A percentile compares a stretch with the other conserved stretches of the same genome.
Conservation (phyloP, 2,329 filamentous ascomycete species). For the Talaromyces funiculosus region DNA sequence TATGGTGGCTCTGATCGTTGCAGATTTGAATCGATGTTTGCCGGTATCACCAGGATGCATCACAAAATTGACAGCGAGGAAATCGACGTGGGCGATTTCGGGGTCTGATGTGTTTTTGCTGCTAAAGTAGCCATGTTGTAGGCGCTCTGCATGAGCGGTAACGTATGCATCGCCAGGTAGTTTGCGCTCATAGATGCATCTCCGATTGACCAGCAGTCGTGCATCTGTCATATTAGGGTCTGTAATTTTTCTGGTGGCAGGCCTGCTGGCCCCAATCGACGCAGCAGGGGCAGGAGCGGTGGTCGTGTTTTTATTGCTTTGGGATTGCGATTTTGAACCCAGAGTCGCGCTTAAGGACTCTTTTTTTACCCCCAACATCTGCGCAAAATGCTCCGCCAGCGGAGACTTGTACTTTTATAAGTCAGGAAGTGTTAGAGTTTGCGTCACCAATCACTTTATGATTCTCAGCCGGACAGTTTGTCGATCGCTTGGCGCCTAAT, state of each 20-base stretch:
- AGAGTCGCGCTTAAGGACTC: neutral
- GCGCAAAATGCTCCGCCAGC: slow-evolving; percentile 1
- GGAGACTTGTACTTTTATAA: neutral
- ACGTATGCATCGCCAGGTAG: slow-evolving; percentile 46
- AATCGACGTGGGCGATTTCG: slow-evolving; percentile 42
- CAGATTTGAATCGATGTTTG: slow-evolving; percentile 45
- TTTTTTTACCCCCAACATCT: slow-evolving; percentile 2
- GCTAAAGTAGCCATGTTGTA: slow-evolving; percentile 47
- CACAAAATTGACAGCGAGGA: slow-evolving; percentile 47
- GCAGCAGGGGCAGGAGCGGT: neutral
- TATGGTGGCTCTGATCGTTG: slow-evolving; percentile 39
- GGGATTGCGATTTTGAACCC: slow-evolving; percentile 1
- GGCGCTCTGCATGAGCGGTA: slow-evolving; percentile 46
- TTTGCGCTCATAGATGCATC: slow-evolving; percentile 46
- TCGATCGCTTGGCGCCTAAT: slow-evolving; percentile 11
- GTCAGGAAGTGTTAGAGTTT: neutral
- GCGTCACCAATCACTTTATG: neutral
- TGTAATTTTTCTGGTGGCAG: neutral
- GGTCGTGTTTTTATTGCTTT: neutral
- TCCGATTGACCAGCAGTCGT: slow-evolving; percentile 33
- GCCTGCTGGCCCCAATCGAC: neutral
- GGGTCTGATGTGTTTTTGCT: slow-evolving; percentile 39
- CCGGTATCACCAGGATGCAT: slow-evolving; percentile 42
- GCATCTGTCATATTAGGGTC: slow-evolving; percentile 36
- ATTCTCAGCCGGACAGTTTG: slow-evolving; percentile 3